phyloP scores from a whole-genome alignment of 345 rosid genomes.

The Eucalyptus leucophloia region DNA sequence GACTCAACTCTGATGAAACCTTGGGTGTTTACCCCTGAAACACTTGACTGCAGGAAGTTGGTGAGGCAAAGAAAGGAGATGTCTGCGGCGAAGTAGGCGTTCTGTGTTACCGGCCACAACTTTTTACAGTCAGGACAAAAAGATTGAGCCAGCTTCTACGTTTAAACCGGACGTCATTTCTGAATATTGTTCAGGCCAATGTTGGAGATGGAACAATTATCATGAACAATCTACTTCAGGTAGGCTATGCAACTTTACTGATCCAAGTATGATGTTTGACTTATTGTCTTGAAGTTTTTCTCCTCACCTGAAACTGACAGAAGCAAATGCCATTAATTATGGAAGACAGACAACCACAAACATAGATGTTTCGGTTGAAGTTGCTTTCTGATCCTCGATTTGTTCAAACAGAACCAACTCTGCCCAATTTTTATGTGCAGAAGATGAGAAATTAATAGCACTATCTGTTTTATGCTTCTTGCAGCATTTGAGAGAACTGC shows the following conservation, averaged over 20 bases:
- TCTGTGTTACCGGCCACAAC: slow-evolving; percentile 82
- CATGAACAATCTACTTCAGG: slow-evolving; percentile 88
- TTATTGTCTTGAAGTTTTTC: background rate
- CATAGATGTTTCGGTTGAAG: background rate
- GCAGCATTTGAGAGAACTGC: slow-evolving; percentile 65
- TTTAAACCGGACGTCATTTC: slow-evolving; percentile 59
- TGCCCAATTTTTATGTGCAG: background rate
- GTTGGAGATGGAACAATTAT: slow-evolving; percentile 89
- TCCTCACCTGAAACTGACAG: background rate
- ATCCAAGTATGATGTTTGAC: background rate
- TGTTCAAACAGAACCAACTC: background rate
- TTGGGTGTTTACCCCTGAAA: background rate
- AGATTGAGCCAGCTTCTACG: slow-evolving; percentile 82
- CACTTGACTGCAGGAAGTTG: slow-evolving; percentile 30
- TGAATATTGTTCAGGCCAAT: slow-evolving; percentile 67
- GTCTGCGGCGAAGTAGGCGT: slow-evolving; percentile 78
- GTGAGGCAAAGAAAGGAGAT: slow-evolving; percentile 57
- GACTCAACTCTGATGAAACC: background rate
- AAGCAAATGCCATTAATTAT: background rate
- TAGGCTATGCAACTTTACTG: background rate
- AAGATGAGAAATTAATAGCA: background rate
- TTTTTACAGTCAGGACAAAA: slow-evolving; percentile 78
- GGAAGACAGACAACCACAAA: background rate
- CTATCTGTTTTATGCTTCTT: background rate
- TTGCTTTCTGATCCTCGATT: background rate